Conservation (phyloP, 2,329 filamentous ascomycete species). For the Epichloe uncinata region DNA sequence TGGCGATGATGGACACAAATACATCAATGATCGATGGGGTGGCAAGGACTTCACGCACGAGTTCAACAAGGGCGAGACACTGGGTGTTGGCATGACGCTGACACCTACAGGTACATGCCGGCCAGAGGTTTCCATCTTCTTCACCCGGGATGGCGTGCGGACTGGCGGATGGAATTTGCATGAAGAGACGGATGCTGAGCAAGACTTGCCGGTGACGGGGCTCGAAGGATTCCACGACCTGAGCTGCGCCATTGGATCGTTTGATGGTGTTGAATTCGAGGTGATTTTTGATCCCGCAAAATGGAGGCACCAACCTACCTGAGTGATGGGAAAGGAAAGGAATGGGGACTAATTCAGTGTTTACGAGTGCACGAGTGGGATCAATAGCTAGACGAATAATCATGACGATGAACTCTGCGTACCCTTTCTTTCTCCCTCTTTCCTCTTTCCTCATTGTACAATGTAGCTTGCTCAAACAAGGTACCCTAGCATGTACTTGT, state of each 20-base stretch:
- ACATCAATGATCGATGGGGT: conserved; percentile 62
- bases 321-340: too few relatives aligned
- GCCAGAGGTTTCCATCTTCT: conserved; percentile 37
- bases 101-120: conserved; percentile 17
- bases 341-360: too few relatives aligned
- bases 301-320: conserved; percentile 37
- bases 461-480: too few relatives aligned
- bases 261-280: conserved; percentile 55
- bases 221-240: conserved; percentile 60
- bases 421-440: too few relatives aligned
- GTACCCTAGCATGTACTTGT: too few relatives aligned
- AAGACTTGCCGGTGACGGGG: conserved; percentile 50
- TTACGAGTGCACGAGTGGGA: too few relatives aligned
- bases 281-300: conserved; percentile 44
- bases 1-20: conserved; percentile 65
- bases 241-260: conserved; percentile 57
- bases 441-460: too few relatives aligned
- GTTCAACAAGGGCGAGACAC: conserved; percentile 51
- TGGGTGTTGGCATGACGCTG: conserved; percentile 61
- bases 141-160: conserved; percentile 52
- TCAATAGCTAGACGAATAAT: too few relatives aligned
- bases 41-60: conserved; percentile 53
- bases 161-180: conserved; percentile 57
- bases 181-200: conserved; percentile 54
- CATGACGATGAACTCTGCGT: too few relatives aligned